Conservation (phyloP, 768 basidiomycete genomes). For the Agaricus sinodeliciosus region DNA sequence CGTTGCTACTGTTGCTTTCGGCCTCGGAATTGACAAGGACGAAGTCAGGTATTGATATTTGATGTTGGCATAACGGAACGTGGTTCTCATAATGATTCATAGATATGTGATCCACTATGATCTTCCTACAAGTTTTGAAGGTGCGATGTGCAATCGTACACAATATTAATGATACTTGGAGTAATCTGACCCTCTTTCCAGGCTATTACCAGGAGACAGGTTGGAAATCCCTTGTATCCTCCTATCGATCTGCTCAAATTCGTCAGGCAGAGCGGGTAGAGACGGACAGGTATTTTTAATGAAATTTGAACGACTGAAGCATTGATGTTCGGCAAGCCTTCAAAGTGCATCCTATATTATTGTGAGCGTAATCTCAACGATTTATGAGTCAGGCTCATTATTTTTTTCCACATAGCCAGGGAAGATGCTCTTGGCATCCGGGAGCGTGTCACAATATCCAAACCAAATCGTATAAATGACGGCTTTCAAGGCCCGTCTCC, state of each 20-base stretch:
- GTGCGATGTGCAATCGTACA: slow-evolving; percentile 32
- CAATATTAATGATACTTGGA: not conserved
- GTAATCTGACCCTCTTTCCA: slow-evolving; percentile 18
- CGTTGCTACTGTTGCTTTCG: slow-evolving; percentile 79
- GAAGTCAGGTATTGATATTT: slow-evolving; percentile 50
- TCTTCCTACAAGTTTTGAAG: slow-evolving; percentile 79
- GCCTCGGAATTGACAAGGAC: slow-evolving; percentile 81
- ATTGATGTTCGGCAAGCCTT: slow-evolving; percentile 37
- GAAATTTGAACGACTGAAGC: not conserved
- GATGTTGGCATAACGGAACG: not conserved
- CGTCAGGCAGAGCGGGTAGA: slow-evolving; percentile 67
- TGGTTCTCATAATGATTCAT: not conserved
- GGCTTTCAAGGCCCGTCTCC: slow-evolving; percentile 48
- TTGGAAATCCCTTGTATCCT: slow-evolving; percentile 14
- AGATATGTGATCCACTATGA: slow-evolving; percentile 81
- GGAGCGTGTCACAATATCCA: slow-evolving; percentile 40
- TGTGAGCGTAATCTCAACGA: slow-evolving; percentile 36
- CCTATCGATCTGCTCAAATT: slow-evolving; percentile 6
- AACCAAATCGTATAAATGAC: slow-evolving; percentile 40
- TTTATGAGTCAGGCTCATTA: not conserved
- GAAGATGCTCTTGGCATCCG: slow-evolving; percentile 61
- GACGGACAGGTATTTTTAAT: slow-evolving; percentile 52
- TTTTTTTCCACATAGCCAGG: slow-evolving; percentile 21
- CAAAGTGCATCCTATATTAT: slow-evolving; percentile 80
- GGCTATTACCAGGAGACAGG: slow-evolving; percentile 89